phyloP scores from a whole-genome alignment of 305 asterid genomes.

The Caryopteris hybrid region DNA sequence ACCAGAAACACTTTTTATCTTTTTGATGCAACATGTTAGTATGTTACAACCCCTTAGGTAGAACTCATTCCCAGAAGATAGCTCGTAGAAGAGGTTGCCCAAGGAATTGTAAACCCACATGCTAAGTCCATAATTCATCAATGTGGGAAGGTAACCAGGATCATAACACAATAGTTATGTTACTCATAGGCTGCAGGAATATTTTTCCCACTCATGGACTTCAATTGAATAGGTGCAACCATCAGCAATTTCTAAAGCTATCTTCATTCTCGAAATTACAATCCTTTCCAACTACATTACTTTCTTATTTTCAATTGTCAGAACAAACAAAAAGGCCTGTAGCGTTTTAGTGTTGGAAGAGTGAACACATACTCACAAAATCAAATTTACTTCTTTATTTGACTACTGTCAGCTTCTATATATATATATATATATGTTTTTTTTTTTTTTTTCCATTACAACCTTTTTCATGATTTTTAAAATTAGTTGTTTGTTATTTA shows the following conservation, averaged over 20 bases:
- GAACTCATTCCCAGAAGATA: too few relatives aligned
- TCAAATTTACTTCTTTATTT: not conserved
- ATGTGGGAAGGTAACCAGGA: too few relatives aligned
- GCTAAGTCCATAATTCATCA: too few relatives aligned
- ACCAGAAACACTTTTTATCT: not conserved
- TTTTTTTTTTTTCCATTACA: not conserved
- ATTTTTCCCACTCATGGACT: not conserved
- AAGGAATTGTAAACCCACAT: too few relatives aligned
- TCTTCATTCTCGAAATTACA: not conserved
- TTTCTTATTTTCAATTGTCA: not conserved
- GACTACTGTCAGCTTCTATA: not conserved
- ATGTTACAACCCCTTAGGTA: too few relatives aligned
- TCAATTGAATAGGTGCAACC: not conserved
- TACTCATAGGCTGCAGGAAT: not conserved
- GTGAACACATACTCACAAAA: not conserved
- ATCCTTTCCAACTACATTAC: not conserved
- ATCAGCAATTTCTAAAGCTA: not conserved
- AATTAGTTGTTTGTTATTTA: conserved; percentile 3
- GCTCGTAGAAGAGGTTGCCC: too few relatives aligned
- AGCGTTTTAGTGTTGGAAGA: conserved; percentile 10
- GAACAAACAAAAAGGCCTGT: not conserved
- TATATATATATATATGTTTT: too few relatives aligned
- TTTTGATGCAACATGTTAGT: not conserved
- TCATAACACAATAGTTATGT: not conserved
- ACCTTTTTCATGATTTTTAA: not conserved